Evolutionary conservation across 164 flowering plant genomes (phyloP), one percentile per base, ranked within the genome.

Genomic region (Aristolochia fimbriata): DNA sequence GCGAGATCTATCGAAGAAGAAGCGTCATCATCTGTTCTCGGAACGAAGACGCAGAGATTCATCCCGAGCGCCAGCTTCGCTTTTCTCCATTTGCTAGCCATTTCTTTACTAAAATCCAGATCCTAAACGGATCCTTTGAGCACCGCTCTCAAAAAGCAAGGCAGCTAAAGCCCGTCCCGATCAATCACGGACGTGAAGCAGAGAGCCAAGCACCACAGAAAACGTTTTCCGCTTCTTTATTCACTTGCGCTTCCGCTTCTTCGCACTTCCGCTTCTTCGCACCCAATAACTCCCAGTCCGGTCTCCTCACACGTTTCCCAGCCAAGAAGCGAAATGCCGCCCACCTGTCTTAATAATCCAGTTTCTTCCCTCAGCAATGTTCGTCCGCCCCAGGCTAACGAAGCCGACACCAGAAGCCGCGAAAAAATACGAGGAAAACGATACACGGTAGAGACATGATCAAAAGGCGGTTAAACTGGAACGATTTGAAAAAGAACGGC

Each of bases 71-170:
- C 87, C 37, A 72, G 43, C 79, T 87, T 88, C 51, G 78, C 83
- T 67, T 87, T 89, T 62, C 81, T 76, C 98, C 98, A 92, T 73
- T 78, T 86, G 64, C 83, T 89, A 24, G 67, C 87, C 96, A 88
- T 87, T 66, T 61, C 57, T 41, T 19, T 43, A 46, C 17, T 6
- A 57, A 16, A 13, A 16, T 12, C 21, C 21, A 48, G n/a, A n/a
- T 24, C 47, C 45, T 46, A 14, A 14, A 19, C 62, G 2, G 16
- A 22, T 37, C 59, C 30, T 19, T 22, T 3, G 1, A 37, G 43
- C 52, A 22, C 30, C 24, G 51, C 3, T 27, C 24, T 15, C 14
- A 17, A 47, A 54, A 60, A 11, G 19, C 23, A 15, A 31, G 52
- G 19, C 22, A 17, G 16, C 17, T 15, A 11, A 15, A 15, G 30